phyloP scores from a whole-genome alignment of 2,329 filamentous ascomycete species.

The Pseudogymnoascus sp. region DNA sequence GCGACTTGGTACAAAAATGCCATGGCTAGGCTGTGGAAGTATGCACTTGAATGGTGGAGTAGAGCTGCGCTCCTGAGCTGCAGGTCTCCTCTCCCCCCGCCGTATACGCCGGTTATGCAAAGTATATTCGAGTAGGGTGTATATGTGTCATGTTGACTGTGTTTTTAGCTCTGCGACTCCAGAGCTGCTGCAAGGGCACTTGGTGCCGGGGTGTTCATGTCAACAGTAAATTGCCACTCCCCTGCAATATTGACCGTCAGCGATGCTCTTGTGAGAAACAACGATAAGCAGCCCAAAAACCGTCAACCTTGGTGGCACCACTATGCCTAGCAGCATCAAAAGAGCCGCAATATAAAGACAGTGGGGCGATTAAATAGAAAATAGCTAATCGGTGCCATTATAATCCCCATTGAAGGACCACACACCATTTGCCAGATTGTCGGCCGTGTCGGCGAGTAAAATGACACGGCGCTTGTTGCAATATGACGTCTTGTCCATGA shows the following conservation, averaged over 20 bases:
- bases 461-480: constrained; percentile 90
- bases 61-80: constrained; percentile 1
- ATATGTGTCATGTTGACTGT: neutral
- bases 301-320: neutral
- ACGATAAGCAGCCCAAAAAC: neutral
- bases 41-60: neutral
- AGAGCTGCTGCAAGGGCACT: neutral
- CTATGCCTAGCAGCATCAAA: neutral
- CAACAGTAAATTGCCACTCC: constrained; percentile 5
- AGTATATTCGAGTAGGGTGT: neutral
- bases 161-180: neutral
- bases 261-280: neutral
- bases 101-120: neutral
- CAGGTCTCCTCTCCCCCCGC: neutral
- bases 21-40: neutral
- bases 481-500: constrained; percentile 97
- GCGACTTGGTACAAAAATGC: neutral
- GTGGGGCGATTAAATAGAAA: neutral
- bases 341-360: neutral
- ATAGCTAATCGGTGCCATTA: constrained; percentile 3
- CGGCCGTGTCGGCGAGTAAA: constrained; percentile 82
- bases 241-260: constrained; percentile 7
- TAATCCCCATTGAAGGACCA: constrained; percentile 21
- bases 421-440: constrained; percentile 81
- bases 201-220: neutral